Conservation (phyloP, 148 eudicot species). For the Pharnaceum exiguum region DNA sequence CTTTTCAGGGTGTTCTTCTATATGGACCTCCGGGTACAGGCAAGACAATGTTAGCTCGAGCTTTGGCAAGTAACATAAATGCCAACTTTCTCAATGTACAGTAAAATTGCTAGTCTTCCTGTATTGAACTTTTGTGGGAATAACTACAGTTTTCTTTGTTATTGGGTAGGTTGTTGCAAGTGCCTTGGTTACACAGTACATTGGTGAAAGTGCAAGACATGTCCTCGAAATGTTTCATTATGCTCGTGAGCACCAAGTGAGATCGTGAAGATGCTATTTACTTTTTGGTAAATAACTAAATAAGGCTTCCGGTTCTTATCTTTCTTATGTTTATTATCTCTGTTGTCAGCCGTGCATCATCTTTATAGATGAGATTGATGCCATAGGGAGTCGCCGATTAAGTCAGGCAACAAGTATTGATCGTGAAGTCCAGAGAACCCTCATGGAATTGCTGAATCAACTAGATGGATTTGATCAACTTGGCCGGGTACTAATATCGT, state of each 20-base stretch:
- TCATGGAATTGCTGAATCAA: slow-evolving; percentile 76
- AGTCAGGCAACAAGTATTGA: slow-evolving; percentile 83
- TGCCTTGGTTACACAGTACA: slow-evolving; percentile 73
- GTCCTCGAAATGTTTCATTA: slow-evolving; percentile 75
- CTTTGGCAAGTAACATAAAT: slow-evolving; percentile 74
- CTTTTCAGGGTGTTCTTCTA: slow-evolving; percentile 71
- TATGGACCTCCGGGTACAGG: slow-evolving; percentile 91
- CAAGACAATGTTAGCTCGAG: slow-evolving; percentile 72
- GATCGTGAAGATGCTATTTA: not conserved
- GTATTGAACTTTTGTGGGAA: too few species aligned
- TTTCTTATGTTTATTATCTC: too few species aligned
- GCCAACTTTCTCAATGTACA: slow-evolving; percentile 72
- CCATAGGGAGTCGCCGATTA: slow-evolving; percentile 77
- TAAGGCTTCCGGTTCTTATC: too few species aligned
- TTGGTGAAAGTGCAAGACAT: slow-evolving; percentile 78
- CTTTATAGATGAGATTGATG: slow-evolving; percentile 80
- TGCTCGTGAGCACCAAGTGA: slow-evolving; percentile 78
- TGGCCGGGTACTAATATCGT: slow-evolving; percentile 46
- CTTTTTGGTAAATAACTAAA: too few species aligned
- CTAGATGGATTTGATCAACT: slow-evolving; percentile 76
- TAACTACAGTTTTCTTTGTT: not conserved
- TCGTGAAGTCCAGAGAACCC: slow-evolving; percentile 74
- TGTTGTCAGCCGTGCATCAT: slow-evolving; percentile 65
- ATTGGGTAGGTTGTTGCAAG: slow-evolving; percentile 60
- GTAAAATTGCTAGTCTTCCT: not conserved